Conservation (phyloP, 108 stramenopile genomes). For the Aureococcus anophagefferens region DNA sequence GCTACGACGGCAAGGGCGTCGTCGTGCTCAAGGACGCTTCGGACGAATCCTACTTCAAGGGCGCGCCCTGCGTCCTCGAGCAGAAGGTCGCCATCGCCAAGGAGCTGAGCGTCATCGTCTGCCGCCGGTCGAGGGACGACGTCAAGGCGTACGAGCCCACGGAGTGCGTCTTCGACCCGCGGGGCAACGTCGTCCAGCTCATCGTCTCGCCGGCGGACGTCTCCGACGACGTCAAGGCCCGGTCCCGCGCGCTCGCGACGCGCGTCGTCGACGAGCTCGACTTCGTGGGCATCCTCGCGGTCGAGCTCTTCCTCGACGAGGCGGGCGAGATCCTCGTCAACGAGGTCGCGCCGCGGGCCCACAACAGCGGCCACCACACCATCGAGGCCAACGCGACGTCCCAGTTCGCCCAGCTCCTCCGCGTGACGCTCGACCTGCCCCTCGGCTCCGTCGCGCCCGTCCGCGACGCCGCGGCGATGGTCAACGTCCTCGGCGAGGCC, state of each 20-base stretch:
- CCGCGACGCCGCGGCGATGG: conserved; percentile 33
- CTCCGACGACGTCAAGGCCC: too few species aligned
- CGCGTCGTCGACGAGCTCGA: background rate
- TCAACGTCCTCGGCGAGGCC: conserved; percentile 39
- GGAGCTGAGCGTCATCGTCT: background rate
- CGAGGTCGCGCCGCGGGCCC: conserved; percentile 93
- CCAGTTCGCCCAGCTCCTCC: conserved; percentile 96
- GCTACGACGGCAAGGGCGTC: conserved; percentile 95
- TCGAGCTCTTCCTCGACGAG: conserved; percentile 78
- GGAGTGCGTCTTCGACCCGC: conserved; percentile 14
- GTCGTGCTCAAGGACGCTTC: conserved; percentile 62
- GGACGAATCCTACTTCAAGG: conserved; percentile 24
- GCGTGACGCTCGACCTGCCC: conserved; percentile 83
- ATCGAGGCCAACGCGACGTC: conserved; percentile 88
- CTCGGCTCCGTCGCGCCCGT: conserved; percentile 60
- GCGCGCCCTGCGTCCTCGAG: conserved; percentile 7
- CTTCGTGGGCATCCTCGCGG: conserved; percentile 67
- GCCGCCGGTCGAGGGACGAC: background rate
- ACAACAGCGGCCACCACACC: conserved; percentile 99
- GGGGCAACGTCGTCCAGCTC: conserved; percentile 21
- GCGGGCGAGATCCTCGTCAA: conserved; percentile 75
- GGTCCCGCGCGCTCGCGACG: conserved; percentile 16
- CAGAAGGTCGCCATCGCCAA: background rate
- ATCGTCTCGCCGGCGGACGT: background rate
- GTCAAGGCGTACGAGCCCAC: background rate